These are phyloP conservation scores for Ceratorhiza oryzae-sativae DNA, from an alignment of 1,284 basidiomycete species.

Conservation along the genomic window DNA sequence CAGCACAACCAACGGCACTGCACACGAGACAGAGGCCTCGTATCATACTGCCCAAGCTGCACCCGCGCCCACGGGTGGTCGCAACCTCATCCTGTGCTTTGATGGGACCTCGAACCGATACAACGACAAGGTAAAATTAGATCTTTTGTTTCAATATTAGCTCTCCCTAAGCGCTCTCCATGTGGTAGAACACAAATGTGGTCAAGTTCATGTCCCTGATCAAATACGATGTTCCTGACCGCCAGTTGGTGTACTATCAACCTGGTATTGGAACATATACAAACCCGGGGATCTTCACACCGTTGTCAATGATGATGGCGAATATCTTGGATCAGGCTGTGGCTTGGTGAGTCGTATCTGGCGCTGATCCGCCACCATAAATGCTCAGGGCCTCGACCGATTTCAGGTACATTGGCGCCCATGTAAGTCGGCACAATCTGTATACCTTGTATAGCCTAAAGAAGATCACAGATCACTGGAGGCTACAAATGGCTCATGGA, in stretches of 20 bases:
- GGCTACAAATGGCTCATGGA: slow-evolving; percentile 44
- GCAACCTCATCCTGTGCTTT: slow-evolving; percentile 30
- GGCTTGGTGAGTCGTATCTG: slow-evolving; percentile 38
- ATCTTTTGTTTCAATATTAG: too few species aligned
- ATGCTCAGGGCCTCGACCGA: background rate
- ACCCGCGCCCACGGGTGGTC: background rate
- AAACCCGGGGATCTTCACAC: slow-evolving; percentile 37
- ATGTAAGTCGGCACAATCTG: background rate
- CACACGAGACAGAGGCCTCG: slow-evolving; percentile 1
- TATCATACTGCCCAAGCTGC: background rate
- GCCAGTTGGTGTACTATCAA: slow-evolving; percentile 33
- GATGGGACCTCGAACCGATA: slow-evolving; percentile 35
- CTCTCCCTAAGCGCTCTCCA: background rate
- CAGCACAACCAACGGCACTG: background rate
- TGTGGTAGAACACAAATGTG: slow-evolving; percentile 24
- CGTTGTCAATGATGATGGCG: slow-evolving; percentile 36
- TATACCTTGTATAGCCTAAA: background rate
- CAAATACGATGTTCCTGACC: slow-evolving; percentile 20
- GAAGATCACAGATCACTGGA: slow-evolving; percentile 35
- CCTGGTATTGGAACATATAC: slow-evolving; percentile 42
- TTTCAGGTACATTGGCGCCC: slow-evolving; percentile 12
- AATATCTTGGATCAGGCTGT: slow-evolving; percentile 37
- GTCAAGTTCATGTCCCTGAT: slow-evolving; percentile 34
- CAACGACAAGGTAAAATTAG: slow-evolving; percentile 13
- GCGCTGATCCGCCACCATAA: background rate